Base-by-base conservation (phyloP, 305 asterid species). In the Solanum chacoense region DNA sequence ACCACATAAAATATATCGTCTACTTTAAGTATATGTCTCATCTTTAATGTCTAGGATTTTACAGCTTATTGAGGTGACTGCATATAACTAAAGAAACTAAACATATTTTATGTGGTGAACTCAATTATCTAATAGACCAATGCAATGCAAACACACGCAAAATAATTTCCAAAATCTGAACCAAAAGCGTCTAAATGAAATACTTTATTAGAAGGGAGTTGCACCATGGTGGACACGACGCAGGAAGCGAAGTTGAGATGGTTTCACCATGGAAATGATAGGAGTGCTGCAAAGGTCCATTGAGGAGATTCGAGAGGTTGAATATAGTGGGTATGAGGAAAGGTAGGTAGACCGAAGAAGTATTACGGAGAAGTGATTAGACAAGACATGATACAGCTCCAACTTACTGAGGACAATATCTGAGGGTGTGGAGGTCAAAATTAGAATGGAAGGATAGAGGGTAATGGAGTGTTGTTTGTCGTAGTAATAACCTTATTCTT, bases 401-500 rank as follows among this genome's bases (percentile, higher is more conserved):
- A 55, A 20, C 11, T 42, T 50, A 50, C n/a, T 0, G 1, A 50
- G n/a, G 65, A 16, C 65, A 50, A 50, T 0, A 50, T 0, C 9
- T 9, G 9, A 50, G n/a, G 65, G 65, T 16, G 65, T 50, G 65
- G 65, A 55, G 26, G 26, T 59, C 69, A 59, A 7, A 14, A 59
- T 59, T 59, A 59, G 2, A 59, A 20, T 59, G 0, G 11, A 20
- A 59, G 67, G 67, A 55, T 55, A 18, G 11, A 59, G 69, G 26
- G 5, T 59, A 59, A 59, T 20, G 11, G 1, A 7, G 26, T 0
- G 69, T 59, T 0, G 26, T 59, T 3, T 59, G 69, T 59, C 5
- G 69, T 59, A 59, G 69, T 59, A 7, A 59, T 20, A 59, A 59
- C 24, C 69, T 8, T 20, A 55, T 18, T 7, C 0, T 55, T 55